Conservation (phyloP, 441 rosid species). For the Corymbia citriodora region DNA sequence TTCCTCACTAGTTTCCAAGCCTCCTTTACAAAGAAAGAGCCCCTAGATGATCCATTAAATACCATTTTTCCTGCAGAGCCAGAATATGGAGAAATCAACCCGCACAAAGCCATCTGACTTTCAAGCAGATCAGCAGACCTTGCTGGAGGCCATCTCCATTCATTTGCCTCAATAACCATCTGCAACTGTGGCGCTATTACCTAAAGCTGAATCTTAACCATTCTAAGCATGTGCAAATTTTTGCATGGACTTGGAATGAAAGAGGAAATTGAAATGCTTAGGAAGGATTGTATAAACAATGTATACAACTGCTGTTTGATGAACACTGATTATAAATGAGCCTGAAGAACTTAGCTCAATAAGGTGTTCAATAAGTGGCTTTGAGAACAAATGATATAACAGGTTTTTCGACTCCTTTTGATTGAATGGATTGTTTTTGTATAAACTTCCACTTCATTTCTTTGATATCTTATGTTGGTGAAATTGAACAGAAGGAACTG, state of each 20-base stretch:
- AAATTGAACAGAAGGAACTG: no score
- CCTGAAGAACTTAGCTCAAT: not conserved
- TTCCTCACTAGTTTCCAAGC: not conserved
- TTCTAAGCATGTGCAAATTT: not conserved
- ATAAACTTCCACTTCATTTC: no score
- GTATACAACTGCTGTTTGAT: not conserved
- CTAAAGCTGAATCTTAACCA: not conserved
- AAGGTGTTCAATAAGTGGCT: no score
- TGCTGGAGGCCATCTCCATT: not conserved
- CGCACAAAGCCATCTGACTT: not conserved
- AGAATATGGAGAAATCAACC: not conserved
- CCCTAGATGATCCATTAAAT: not conserved
- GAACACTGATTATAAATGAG: not conserved
- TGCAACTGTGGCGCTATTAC: not conserved
- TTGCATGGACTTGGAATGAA: rapidly evolving
- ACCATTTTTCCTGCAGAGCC: not conserved
- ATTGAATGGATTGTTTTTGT: no score
- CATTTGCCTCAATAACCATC: not conserved
- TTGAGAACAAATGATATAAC: no score
- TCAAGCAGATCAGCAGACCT: not conserved
- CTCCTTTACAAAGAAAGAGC: not conserved
- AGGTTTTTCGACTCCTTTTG: no score
- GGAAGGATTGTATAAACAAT: not conserved
- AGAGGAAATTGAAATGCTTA: not conserved
- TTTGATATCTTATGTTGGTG: no score